These are phyloP conservation scores for Penicillium sp. DNA, from an alignment of 2,329 filamentous ascomycete genomes.

Conservation along the genomic window DNA sequence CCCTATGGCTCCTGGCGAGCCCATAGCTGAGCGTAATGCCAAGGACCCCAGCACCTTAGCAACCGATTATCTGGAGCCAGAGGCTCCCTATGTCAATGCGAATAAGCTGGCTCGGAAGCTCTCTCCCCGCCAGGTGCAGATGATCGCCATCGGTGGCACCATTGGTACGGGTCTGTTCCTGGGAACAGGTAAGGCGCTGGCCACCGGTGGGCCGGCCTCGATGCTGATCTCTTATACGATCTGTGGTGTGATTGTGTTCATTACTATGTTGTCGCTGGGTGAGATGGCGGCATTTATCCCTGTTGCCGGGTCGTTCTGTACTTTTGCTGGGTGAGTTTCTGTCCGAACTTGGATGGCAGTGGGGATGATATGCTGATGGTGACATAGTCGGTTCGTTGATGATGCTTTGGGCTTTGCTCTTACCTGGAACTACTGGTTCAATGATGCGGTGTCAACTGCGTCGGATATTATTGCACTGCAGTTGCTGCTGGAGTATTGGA, in stretches of 20 bases:
- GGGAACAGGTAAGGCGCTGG: slow-evolving; percentile 52
- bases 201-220: slow-evolving; percentile 52
- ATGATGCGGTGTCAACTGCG: slow-evolving; percentile 54
- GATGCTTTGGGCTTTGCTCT: slow-evolving; percentile 39
- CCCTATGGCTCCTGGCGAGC: too few species aligned
- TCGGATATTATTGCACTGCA: slow-evolving; percentile 54
- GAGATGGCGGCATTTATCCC: slow-evolving; percentile 54
- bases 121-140: slow-evolving; percentile 54
- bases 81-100: slow-evolving; percentile 30
- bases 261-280: slow-evolving; percentile 52
- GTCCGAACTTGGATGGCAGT: not conserved
- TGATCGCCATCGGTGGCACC: too few species aligned
- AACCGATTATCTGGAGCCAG: too few species aligned
- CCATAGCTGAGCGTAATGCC: too few species aligned
- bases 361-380: too few species aligned
- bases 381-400: slow-evolving; percentile 39
- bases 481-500: slow-evolving; percentile 55
- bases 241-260: slow-evolving; percentile 50
- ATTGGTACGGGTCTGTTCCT: slow-evolving; percentile 53
- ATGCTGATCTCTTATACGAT: slow-evolving; percentile 51
- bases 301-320: slow-evolving; percentile 48
- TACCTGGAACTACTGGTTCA: slow-evolving; percentile 52
- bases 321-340: slow-evolving; percentile 44
- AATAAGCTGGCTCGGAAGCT: slow-evolving; percentile 49
- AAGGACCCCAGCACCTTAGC: too few species aligned